Conservation (phyloP, 2,329 filamentous ascomycete genomes). For the Sclerotiophoma versabilis region DNA sequence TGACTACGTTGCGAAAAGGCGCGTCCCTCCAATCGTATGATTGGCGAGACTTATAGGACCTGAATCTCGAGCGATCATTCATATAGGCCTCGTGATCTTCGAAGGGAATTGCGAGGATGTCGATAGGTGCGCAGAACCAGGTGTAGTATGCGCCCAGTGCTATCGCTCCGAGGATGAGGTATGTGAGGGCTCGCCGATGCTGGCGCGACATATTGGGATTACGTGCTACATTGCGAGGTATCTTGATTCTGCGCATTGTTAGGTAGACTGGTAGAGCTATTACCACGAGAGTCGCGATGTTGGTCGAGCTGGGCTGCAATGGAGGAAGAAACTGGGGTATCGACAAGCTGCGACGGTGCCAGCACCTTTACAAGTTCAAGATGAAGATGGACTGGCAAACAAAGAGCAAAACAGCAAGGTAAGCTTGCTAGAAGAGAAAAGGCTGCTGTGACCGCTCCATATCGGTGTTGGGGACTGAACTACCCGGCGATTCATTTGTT, state of each 20-base stretch:
- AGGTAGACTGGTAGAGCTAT: neutral
- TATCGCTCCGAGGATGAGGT: conserved; percentile 32
- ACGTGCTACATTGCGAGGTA: conserved; percentile 27
- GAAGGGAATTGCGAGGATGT: conserved; percentile 40
- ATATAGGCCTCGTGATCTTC: conserved; percentile 40
- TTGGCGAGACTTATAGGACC: conserved; percentile 26
- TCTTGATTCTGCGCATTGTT: conserved; percentile 42
- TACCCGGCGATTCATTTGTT: conserved; percentile 4
- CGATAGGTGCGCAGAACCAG: conserved; percentile 37
- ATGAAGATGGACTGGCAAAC: neutral
- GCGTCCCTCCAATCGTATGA: conserved; percentile 53
- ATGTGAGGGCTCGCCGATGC: conserved; percentile 38
- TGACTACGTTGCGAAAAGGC: conserved; percentile 49
- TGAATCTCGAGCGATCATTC: conserved; percentile 33
- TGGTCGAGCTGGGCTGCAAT: neutral
- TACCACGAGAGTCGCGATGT: neutral
- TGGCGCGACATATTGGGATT: conserved; percentile 41
- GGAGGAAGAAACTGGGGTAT: neutral
- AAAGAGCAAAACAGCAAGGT: neutral
- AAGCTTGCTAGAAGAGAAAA: conserved; percentile 9
- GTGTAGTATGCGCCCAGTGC: conserved; percentile 39
- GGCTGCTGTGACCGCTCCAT: neutral
- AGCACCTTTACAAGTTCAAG: conserved; percentile 4
- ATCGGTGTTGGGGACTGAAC: conserved; percentile 2
- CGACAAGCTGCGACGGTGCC: conserved; percentile 8